Base-by-base conservation (phyloP, 352 stramenopile genomes). In the Saprolegnia diclina region DNA sequence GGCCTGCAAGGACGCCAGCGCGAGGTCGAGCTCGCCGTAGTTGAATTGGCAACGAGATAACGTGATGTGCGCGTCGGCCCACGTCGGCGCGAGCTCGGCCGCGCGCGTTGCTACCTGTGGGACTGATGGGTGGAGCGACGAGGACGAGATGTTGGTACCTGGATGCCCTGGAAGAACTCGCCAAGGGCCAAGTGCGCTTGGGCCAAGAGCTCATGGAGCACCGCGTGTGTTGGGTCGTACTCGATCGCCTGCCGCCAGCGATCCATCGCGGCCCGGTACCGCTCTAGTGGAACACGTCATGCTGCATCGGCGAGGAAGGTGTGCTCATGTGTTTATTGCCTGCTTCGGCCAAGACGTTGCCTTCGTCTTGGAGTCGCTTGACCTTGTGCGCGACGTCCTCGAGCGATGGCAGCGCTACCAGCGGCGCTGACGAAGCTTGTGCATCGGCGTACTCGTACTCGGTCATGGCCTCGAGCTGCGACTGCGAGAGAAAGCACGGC, bases 111-210 rank as follows among this genome's bases (percentile, higher is more conserved):
- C 87, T 56, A 81, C 89, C 77, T 89, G 48, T 4, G 14, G 1
- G 0, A n/a, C 46, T 26, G 22, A 26, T 65, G 50, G 26, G 22
- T 50, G 24, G 7, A n/a, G 11, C 35, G 18, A 52, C 14, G 24
- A 13, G 7, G 7, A 67, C 21, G 26, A 32, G 26, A n/a, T n/a
- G n/a, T 21, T 62, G 62, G 18, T 56, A 81, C 76, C 72, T 85
- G 77, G 26, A 92, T 79, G 26, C 83, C 83, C n/a, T 80, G 76
- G 57, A 93, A 93, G 64, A 91, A 85, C 16, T 93, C 82, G 32
- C 77, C 80, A 29, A 90, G 62, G 0, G 76, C 77, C 80, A 93
- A 89, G 29, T 73, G 76, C 5, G 79, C 87, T 59, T 95, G 87
- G 14, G 87, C 85, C 38, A 89, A 48, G 19, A 95, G 69, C 38